Conservation (phyloP, 2,329 filamentous ascomycete genomes). For the Calonectria crousiana region DNA sequence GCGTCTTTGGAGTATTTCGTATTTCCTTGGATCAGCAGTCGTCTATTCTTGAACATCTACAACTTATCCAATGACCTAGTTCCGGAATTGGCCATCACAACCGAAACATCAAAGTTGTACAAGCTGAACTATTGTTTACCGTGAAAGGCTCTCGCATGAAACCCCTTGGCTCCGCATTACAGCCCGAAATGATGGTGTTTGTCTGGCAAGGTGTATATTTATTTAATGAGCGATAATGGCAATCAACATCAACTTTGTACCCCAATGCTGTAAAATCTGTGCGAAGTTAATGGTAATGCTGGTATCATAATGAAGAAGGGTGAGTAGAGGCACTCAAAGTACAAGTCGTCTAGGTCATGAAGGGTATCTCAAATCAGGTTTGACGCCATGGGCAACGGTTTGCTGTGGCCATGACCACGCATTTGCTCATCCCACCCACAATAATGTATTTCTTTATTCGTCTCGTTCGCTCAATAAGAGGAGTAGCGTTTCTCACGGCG, state of each 20-base stretch:
- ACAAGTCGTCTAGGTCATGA: conserved; percentile 31
- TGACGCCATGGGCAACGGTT: conserved; percentile 20
- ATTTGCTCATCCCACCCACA: background rate
- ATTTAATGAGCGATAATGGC: background rate
- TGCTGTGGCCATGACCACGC: conserved; percentile 19
- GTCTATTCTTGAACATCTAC: background rate
- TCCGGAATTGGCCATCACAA: too few species aligned
- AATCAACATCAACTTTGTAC: background rate
- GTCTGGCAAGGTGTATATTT: background rate
- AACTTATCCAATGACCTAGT: background rate
- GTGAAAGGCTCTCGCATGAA: background rate
- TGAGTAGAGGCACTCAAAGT: background rate
- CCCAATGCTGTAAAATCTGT: background rate
- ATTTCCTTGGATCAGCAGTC: background rate
- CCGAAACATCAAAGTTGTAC: background rate
- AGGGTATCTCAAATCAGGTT: conserved; percentile 44
- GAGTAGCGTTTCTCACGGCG: conserved; percentile 54
- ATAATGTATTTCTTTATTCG: background rate
- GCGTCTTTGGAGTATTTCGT: background rate
- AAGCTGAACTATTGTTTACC: too few species aligned
- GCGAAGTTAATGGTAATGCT: background rate
- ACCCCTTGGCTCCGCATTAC: background rate
- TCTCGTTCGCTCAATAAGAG: background rate
- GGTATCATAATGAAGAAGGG: background rate
- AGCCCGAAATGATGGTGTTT: too few species aligned